Base-by-base conservation (phyloP, 495 filamentous ascomycete species). In the Staphylotrichum longicolle region DNA sequence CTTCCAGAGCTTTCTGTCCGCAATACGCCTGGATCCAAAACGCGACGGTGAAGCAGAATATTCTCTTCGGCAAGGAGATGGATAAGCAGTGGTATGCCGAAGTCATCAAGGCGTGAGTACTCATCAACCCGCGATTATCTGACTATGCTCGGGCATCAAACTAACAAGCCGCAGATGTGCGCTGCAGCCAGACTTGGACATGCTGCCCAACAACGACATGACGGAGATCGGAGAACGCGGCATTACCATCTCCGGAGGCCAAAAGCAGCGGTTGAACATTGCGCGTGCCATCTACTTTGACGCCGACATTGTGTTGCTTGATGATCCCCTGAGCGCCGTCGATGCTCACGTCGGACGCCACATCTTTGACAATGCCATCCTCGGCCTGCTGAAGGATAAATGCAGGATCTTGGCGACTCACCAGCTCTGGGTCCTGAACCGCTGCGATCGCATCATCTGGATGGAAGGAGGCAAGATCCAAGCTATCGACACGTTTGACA, bases 1-100 rank as follows among this genome's bases (percentile, higher is more conserved):
- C 89, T 2, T 85, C 84, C 2, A 77, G 92, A 53, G 89, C 92
- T 0, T 96, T 95, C 66, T 98, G 94, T 66, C 91, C 94, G 0
- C 94, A 98, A 68, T 96, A 94, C 68, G 90, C 94, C 4, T 98
- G 94, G 94, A 97, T 98, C 50, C 93, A 97, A 68, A 98, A 97
- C 66, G 78, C 91, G 0, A 88, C 86, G 12, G 86, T 97, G 5
- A 85, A 82, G 60, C 83, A 96, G 55, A 98, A 98, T 65, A 94
- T 98, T 58, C 69, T 95, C 2, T 97, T 98, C 66, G 93, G 93
- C 2, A 91, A 89, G 66, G 84, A 91, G 0, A 85, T 85, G 77
- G 77, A 91, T 46, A 73, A 70, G 33, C 66, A 73, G 0, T 91
- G 88, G 88, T 89, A 89, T 60, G 69, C 79, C n/a, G 72, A 82